These are phyloP conservation scores for Mortierella sp. DNA, from an alignment of 371 early-diverging fungal species.

Conservation along the genomic window DNA sequence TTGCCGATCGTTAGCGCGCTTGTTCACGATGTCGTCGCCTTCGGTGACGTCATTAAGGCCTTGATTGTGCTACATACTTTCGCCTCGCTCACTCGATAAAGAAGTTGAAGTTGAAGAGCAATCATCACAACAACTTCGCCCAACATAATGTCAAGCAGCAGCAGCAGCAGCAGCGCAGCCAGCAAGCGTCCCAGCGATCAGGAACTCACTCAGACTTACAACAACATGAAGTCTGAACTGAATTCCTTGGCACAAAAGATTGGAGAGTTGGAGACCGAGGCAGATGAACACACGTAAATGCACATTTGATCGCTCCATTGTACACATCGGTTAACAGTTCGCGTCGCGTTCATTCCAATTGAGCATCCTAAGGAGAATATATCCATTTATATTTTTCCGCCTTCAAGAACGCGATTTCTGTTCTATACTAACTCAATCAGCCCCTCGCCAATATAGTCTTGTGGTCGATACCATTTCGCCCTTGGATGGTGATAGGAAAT, in stretches of 20 bases:
- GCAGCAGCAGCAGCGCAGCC: conserved; percentile 41
- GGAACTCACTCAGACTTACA: conserved; percentile 78
- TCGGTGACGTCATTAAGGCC: not conserved
- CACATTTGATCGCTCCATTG: not conserved
- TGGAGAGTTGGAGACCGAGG: conserved; percentile 94
- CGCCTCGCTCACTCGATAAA: not conserved
- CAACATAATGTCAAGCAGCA: conserved; percentile 26
- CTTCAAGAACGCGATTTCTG: no score
- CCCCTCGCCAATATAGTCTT: conserved; percentile 62
- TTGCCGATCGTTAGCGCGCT: no score
- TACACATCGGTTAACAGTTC: no score
- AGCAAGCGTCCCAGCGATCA: conserved; percentile 68
- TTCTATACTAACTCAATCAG: no score
- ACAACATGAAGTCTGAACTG: conserved; percentile 88
- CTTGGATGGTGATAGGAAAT: conserved; percentile 86
- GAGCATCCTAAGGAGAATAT: no score
- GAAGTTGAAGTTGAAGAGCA: not conserved
- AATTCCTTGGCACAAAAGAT: conserved; percentile 88
- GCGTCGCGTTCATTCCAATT: not conserved
- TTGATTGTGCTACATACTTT: no score
- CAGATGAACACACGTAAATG: conserved; percentile 92
- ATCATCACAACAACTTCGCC: not conserved
- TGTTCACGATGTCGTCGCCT: no score
- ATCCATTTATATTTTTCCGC: no score
- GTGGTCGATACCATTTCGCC: conserved; percentile 94